Evolutionary conservation across 139 green algal species (phyloP), one percentile per base, ranked within the genome.

Genomic region (Bryopsis sp.): DNA sequence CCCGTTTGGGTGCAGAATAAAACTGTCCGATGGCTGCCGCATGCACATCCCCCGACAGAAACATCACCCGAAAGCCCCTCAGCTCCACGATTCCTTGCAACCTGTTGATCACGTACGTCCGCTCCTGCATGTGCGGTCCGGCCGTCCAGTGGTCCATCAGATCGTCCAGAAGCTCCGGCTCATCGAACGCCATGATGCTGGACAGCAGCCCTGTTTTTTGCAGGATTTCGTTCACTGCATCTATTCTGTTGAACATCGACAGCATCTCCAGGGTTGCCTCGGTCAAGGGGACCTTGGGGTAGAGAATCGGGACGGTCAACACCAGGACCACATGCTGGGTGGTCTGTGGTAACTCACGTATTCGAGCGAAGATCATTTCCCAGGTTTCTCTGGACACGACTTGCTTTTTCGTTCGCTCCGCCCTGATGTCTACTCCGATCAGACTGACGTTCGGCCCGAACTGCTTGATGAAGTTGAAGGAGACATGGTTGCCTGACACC

Each of bases 101-200:
- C 36, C 70, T 71, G 2, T 68, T 28, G 4, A 84, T 62, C 3
- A 81, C 29, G 39, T 48, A 54, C 61, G 71, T 48, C 33, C 74
- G 63, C 67, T 85, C 79, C 48, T 65, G 37, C 63, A 67, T 28
- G 64, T 83, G 79, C 35, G 39, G 61, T 5, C 11, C 8, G 2
- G 72, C 60, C 3, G 67, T 82, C 84, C 83, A 89, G 69, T 85
- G 79, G 62, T 89, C 83, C 58, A 78, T 54, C 67, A 89, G 70
- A 74, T 89, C 83, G 48, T 89, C 83, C 39, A 88, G 63, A 24
- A 85, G 69, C 50, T 85, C 77, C 31, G 77, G 74, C 74, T 86
- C 80, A 11, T 73, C 73, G 48, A 78, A 67, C 24, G 28, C 48
- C 39, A 38, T 68, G 58, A 74, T 72, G n/a, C 36, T 36, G 26